Evolutionary conservation across 2,329 filamentous ascomycete genomes (phyloP).

Genomic region (Ophioceras dolichostomum): DNA sequence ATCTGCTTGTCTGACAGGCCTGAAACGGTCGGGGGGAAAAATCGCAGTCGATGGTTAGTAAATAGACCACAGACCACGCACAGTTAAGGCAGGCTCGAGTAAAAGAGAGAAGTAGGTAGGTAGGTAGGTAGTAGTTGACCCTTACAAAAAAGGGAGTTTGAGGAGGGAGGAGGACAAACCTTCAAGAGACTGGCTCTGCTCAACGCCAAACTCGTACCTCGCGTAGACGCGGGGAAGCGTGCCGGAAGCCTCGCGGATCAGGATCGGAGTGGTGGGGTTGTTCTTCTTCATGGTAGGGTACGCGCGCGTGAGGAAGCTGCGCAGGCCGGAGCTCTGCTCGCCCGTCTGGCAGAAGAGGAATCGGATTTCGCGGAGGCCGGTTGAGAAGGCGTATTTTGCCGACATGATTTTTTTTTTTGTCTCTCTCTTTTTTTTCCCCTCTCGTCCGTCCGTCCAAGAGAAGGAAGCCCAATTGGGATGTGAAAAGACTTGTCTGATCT

Average conservation of each 20-base stretch:
- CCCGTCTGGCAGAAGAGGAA: conserved; percentile 96
- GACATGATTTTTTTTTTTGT: conserved; percentile 50
- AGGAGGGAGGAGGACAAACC: conserved; percentile 16
- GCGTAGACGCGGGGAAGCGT: conserved; percentile 80
- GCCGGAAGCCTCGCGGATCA: conserved; percentile 84
- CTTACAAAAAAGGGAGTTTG: too few species aligned
- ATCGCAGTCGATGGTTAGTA: too few species aligned
- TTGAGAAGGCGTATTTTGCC: conserved; percentile 82
- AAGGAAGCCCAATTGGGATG: too few species aligned
- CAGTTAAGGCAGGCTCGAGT: too few species aligned
- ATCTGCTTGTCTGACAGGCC: conserved; percentile 48
- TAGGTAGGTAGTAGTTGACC: too few species aligned
- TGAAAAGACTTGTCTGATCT: too few species aligned
- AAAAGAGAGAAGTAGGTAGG: too few species aligned
- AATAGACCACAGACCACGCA: too few species aligned
- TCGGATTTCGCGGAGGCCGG: conserved; percentile 84
- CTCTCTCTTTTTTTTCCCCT: too few species aligned
- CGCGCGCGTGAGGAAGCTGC: conserved; percentile 80
- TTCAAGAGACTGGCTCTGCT: conserved; percentile 45
- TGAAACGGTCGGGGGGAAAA: conserved; percentile 11
- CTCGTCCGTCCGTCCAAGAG: too few species aligned
- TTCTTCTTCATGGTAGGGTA: conserved; percentile 99
- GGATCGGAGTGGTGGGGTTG: conserved; percentile 87
- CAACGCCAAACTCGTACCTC: conserved; percentile 61
- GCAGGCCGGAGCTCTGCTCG: conserved; percentile 71